Conservation (phyloP, 2,329 filamentous ascomycete species). For the Hypoxylon sp. region DNA sequence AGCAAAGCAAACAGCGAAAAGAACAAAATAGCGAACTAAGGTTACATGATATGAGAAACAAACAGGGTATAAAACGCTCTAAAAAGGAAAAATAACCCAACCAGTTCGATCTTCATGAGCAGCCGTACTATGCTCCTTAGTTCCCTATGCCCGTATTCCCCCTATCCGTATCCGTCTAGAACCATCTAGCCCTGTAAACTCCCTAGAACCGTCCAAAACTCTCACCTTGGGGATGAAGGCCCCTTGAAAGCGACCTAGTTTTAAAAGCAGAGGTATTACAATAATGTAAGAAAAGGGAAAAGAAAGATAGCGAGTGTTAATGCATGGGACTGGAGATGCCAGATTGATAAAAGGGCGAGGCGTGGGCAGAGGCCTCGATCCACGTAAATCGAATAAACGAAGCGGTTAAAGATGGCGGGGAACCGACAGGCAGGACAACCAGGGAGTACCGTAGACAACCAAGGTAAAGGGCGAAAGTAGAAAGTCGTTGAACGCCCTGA, state of each 20-base stretch:
- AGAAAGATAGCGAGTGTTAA: conserved; percentile 5
- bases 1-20: conserved; percentile 27
- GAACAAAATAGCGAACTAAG: conserved; percentile 22
- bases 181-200: conserved; percentile 1
- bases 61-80: conserved; percentile 44
- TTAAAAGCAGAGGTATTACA: conserved; percentile 10
- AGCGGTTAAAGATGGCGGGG: background rate
- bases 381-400: background rate
- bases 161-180: background rate
- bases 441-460: background rate
- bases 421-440: background rate
- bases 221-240: background rate
- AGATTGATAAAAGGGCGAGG: background rate
- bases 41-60: conserved; percentile 34
- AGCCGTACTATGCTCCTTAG: conserved; percentile 8
- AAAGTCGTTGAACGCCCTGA: background rate
- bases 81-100: conserved; percentile 22
- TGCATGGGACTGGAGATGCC: background rate
- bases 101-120: conserved; percentile 13
- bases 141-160: conserved; percentile 10
- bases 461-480: background rate
- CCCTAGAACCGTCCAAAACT: conserved; percentile 3
- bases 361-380: background rate
- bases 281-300: conserved; percentile 7
- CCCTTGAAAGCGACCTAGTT: background rate